Base-by-base conservation (phyloP, 352 stramenopile species). In the Plasmopara halstedii region DNA sequence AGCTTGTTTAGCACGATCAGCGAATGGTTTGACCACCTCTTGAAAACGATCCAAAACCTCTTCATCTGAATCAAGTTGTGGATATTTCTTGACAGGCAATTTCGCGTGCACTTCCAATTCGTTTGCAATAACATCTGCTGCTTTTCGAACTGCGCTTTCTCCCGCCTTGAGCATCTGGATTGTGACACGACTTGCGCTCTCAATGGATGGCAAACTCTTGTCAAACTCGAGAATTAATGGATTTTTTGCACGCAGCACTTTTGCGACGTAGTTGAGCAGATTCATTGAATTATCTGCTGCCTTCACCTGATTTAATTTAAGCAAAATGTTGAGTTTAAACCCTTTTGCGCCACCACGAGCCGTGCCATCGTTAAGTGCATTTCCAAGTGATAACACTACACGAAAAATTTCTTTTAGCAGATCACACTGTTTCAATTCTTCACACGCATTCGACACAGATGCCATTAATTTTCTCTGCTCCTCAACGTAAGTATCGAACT, bases 351-450 rank as follows among this genome's bases (percentile, higher is more conserved):
- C 78, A 27, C 88, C 86, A n/a, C 80, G 72, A 2, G 80, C 60
- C 8, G 80, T 91, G 27, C 80, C 80, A 46, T 88, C 85, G 45
- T 97, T 97, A 38, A 97, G 56, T n/a, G 85, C 83, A 49, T 97
- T 97, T 21, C 88, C 88, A 13, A 97, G 56, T 11, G 75, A 78
- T 26, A 96, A 31, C 14, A 96, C 79, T 2, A 95, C 64, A 14
- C 75, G 64, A 38, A 95, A 84, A 25, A 95, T 87, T 37, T 96
- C 73, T 39, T 87, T 75, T 10, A 98, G 58, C 34, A 85, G 86
- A 6, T 81, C 63, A 32, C 85, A 96, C 22, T 76, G 66, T 52
- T 95, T 81, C 11, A 98, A 57, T 58, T 97, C 88, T 2, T 67
- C 60, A 42, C 92, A 98, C 11, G 94, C 92, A 37, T 82, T 83